Conservation (phyloP, 2,329 filamentous ascomycete genomes). For the Botrytis aclada region DNA sequence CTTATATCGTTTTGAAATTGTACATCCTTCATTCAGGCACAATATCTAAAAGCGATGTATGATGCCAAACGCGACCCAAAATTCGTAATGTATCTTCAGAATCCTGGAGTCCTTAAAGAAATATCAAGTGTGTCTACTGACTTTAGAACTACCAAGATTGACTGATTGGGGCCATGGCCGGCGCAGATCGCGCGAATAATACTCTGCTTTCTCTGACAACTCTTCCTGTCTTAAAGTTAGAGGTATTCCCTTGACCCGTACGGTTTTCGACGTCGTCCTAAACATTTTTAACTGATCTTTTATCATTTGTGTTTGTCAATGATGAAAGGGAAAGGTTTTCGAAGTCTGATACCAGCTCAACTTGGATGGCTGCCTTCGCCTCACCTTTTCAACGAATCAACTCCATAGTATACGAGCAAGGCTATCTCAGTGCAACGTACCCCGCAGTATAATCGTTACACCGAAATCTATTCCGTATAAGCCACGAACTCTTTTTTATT, state of each 20-base stretch:
- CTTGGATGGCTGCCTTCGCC: not conserved
- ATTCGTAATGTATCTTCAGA: not conserved
- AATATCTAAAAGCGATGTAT: fast-evolving
- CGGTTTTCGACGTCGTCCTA: not conserved
- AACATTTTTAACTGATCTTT: not conserved
- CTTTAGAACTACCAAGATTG: not conserved
- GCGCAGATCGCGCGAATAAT: not conserved
- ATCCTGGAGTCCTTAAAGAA: not conserved
- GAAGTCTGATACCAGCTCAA: not conserved
- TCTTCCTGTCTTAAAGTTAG: not conserved
- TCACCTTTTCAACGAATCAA: not conserved
- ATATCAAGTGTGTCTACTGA: not conserved
- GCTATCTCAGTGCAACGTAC: not conserved
- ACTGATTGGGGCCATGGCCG: not conserved
- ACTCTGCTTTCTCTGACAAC: not conserved
- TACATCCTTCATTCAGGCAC: not conserved
- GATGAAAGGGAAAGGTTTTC: not conserved
- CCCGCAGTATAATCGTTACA: not conserved
- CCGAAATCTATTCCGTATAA: not conserved
- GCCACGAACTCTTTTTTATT: not conserved
- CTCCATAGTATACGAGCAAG: not conserved
- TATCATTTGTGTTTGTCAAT: not conserved
- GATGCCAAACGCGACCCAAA: not conserved
- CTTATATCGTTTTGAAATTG: not conserved
- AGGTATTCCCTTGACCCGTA: not conserved